Evolutionary conservation across 2,329 filamentous ascomycete genomes (phyloP).

Genomic region (Zymoseptoria passerinii): DNA sequence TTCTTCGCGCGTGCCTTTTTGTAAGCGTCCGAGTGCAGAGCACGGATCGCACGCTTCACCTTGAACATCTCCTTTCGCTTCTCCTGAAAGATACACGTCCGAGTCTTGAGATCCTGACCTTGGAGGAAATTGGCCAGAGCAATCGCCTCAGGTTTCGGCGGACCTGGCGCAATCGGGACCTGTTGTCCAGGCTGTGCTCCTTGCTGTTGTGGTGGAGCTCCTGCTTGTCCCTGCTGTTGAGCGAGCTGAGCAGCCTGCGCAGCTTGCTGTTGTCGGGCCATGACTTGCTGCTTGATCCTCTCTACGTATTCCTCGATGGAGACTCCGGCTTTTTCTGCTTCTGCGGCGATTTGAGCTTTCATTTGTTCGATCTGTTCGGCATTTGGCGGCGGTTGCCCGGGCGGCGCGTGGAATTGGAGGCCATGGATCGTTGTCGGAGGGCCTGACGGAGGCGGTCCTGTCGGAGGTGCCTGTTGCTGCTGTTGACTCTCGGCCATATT

Average conservation of each 20-base stretch:
- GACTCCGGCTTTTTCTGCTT: slow-evolving; percentile 79
- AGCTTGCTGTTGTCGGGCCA: slow-evolving; percentile 41
- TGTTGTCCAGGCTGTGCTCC: slow-evolving; percentile 43
- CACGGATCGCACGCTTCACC: slow-evolving; percentile 93
- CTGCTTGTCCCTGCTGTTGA: slow-evolving; percentile 20
- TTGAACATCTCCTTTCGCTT: slow-evolving; percentile 98
- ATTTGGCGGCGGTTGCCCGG: slow-evolving; percentile 45
- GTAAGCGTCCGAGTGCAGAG: slow-evolving; percentile 81
- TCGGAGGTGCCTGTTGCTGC: background rate
- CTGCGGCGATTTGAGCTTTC: slow-evolving; percentile 71
- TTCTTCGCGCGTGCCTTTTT: slow-evolving; percentile 84
- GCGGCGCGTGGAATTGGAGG: slow-evolving; percentile 1
- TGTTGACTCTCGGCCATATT: background rate
- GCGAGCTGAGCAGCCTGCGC: slow-evolving; percentile 30
- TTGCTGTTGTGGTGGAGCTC: slow-evolving; percentile 25
- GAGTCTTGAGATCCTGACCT: slow-evolving; percentile 70
- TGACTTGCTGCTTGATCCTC: slow-evolving; percentile 44
- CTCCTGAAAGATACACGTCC: slow-evolving; percentile 89
- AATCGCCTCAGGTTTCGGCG: slow-evolving; percentile 80
- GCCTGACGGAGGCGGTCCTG: background rate
- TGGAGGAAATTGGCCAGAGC: slow-evolving; percentile 84
- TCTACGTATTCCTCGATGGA: slow-evolving; percentile 74
- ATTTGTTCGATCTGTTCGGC: slow-evolving; percentile 81
- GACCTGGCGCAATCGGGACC: slow-evolving; percentile 65
- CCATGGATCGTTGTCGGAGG: background rate